Evolutionary conservation across 1,284 basidiomycete genomes (phyloP), one percentile per base, ranked within the genome.

Genomic region (Coriolopsis trogii): DNA sequence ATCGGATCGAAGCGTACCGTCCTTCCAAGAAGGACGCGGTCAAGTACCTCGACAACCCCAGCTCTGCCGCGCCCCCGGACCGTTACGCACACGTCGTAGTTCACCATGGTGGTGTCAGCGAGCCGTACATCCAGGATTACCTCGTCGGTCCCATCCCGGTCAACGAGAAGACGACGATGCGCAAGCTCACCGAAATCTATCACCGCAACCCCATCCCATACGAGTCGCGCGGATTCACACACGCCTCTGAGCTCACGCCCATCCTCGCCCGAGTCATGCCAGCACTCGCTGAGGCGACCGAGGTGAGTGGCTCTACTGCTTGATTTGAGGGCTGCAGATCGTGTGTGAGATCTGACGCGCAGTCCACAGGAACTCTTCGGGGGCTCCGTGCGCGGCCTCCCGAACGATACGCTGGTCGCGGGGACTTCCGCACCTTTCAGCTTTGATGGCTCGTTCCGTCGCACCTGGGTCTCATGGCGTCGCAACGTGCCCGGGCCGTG

Each of bases 381-480:
- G 25, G 76, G 69, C 9, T 68, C 70, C 29, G 67, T 67, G 5
- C 55, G 64, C 28, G 74, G 75, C 0, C 60, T 65, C 1, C 61
- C 67, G 8, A 79, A 78, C 46, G 79, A 80, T 49, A 79, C 78
- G 0, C 69, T 85, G 16, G 62, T 76, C 3, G 71, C 72, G 6
- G 76, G 68, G 3, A 73, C 68, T 1, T 66, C 65, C 39, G 80
- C 75, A 0, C 84, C 84, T 0, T 77, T 79, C 60, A 80, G 79
- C 44, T 84, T 80, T 52, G 82, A 85, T 56, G 84, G 84, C 6
- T 68, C 72, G 10, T 86, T 82, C 73, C 74, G 83, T 39, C 74
- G 80, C 9, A 60, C 72, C 15, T 84, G 80, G 82, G 56, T 81
- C 25, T 71, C 72, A 4, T 79, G 78, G 72, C 67, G 74, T 26